Percentiles rank a stretch among this genome's conserved stretches.
Conservation (phyloP, 805 yeast species). For the Schizosaccharomyces cryophilus region DNA sequence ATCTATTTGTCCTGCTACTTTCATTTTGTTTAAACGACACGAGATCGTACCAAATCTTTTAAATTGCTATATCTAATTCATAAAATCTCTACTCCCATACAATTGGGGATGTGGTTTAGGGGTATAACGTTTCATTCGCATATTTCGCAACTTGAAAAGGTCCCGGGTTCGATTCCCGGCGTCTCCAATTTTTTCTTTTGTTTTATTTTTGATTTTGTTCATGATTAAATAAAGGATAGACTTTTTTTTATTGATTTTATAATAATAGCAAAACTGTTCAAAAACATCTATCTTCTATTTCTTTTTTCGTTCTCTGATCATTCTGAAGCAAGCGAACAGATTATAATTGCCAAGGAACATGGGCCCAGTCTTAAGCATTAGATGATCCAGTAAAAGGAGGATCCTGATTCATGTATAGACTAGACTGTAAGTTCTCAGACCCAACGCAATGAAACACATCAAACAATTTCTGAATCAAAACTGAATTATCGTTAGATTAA, state of each 20-base stretch:
- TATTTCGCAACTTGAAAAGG: slow-evolving; percentile 1
- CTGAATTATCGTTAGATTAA: no score
- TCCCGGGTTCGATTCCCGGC: slow-evolving; percentile 3
- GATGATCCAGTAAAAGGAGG: not conserved
- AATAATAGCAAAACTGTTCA: no score
- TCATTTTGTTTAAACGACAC: no score
- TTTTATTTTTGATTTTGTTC: not conserved
- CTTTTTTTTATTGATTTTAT: not conserved
- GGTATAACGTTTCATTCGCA: slow-evolving; percentile 2
- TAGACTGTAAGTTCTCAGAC: not conserved
- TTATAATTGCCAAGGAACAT: not conserved
- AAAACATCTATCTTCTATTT: no score
- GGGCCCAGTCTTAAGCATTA: not conserved
- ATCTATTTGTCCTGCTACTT: no score
- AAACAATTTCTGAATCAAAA: no score
- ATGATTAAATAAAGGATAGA: not conserved
- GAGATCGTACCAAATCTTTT: no score
- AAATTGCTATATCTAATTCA: no score
- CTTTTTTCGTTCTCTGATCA: no score
- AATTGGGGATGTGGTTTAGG: slow-evolving; percentile 1
- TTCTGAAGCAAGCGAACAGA: not conserved
- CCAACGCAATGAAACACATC: no score
- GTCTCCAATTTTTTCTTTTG: not conserved
- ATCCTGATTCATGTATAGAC: not conserved
- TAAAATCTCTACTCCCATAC: no score